phyloP scores from a whole-genome alignment of 768 basidiomycete genomes.

The Lactarius evosmus region DNA sequence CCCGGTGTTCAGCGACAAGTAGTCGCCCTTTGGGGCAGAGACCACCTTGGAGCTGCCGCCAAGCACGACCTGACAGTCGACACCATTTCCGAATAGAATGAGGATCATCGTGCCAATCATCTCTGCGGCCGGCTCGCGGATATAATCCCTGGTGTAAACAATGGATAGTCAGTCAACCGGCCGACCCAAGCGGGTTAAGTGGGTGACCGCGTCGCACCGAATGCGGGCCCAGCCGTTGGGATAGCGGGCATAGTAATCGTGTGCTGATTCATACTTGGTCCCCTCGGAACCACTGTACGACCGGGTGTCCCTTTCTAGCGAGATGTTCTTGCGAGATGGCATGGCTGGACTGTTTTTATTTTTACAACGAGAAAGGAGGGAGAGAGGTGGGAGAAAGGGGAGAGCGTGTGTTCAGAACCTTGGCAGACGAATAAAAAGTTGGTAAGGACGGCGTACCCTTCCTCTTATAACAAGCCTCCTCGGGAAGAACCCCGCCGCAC shows the following conservation, averaged over 20 bases:
- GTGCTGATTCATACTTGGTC: not conserved
- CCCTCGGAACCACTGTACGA: not conserved
- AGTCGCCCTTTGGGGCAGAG: conserved; percentile 25
- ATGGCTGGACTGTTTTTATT: not conserved
- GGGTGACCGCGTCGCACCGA: not conserved
- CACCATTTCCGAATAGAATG: conserved; percentile 21
- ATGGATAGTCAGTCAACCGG: not conserved
- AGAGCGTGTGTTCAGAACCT: not conserved
- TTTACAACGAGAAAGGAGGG: not conserved
- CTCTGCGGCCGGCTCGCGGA: conserved; percentile 20
- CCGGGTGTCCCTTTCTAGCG: not conserved
- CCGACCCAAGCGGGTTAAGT: too few species aligned
- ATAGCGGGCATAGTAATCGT: conserved; percentile 5
- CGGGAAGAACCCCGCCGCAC: not conserved
- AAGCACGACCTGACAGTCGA: conserved; percentile 20
- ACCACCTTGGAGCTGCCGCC: conserved; percentile 21
- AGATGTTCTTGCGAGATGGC: not conserved
- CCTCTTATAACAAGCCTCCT: not conserved
- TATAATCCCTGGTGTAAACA: not conserved
- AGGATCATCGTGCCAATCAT: conserved; percentile 20
- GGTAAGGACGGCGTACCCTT: not conserved
- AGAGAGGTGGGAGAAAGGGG: not conserved
- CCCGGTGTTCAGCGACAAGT: conserved; percentile 23
- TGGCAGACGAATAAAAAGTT: not conserved
- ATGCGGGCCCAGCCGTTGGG: conserved; percentile 8